phyloP scores from a whole-genome alignment of 2,329 filamentous ascomycete genomes.

The Scortechinia acanthostroma region DNA sequence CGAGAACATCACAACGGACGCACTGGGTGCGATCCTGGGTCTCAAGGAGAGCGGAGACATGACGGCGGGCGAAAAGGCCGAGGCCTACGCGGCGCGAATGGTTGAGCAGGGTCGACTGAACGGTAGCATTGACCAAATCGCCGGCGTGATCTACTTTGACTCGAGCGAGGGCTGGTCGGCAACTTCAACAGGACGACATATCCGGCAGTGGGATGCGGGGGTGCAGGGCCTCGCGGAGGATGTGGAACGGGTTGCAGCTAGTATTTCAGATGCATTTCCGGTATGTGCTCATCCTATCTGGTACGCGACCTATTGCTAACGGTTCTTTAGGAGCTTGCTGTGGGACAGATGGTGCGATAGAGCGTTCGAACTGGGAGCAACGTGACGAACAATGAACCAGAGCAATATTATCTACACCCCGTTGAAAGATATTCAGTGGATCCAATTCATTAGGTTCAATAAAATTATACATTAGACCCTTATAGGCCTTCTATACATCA shows the following conservation, averaged over 20 bases:
- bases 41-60: slow-evolving; percentile 33
- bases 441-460: no score
- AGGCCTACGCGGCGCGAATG: slow-evolving; percentile 68
- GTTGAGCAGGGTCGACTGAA: slow-evolving; percentile 64
- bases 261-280: background rate
- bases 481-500: no score
- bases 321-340: background rate
- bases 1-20: slow-evolving; percentile 47
- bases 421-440: no score
- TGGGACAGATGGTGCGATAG: slow-evolving; percentile 1
- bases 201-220: slow-evolving; percentile 64
- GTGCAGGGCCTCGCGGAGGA: slow-evolving; percentile 65
- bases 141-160: slow-evolving; percentile 63
- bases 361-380: no score
- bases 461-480: no score
- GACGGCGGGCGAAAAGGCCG: slow-evolving; percentile 44
- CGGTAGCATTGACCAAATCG: slow-evolving; percentile 69
- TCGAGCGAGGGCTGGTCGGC: slow-evolving; percentile 23
- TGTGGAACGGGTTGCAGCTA: slow-evolving; percentile 35
- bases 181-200: slow-evolving; percentile 39
- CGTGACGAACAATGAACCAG: no score
- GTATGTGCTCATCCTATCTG: no score
- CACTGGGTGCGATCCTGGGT: slow-evolving; percentile 57
- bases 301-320: background rate
- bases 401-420: no score